These are phyloP conservation scores for Mycosarcoma mackinlayi DNA, from an alignment of 1,284 basidiomycete species.

Conservation along the genomic window DNA sequence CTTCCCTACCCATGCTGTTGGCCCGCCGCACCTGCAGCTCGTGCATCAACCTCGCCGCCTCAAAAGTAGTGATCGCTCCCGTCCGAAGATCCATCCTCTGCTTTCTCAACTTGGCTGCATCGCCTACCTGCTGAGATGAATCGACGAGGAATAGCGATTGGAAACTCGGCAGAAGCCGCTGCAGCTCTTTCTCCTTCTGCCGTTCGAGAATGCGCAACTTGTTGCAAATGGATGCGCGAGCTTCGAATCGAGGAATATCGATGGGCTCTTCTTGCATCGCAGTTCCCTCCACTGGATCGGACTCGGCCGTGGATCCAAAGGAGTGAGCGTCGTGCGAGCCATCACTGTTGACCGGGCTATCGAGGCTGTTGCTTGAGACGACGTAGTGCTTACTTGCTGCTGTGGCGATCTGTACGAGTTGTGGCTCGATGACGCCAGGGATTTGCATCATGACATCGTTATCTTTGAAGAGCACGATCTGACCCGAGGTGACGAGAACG, in stretches of 20 bases:
- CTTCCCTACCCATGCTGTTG: not conserved
- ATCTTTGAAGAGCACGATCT: constrained; percentile 28
- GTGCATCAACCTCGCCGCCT: constrained; percentile 34
- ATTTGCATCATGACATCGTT: constrained; percentile 52
- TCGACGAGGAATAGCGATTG: constrained; percentile 41
- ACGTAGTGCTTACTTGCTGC: constrained; percentile 15
- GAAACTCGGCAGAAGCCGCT: constrained; percentile 39
- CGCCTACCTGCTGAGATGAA: not conserved
- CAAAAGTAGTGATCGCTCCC: constrained; percentile 39
- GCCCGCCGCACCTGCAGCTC: not conserved
- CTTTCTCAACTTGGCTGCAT: constrained; percentile 1
- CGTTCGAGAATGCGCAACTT: constrained; percentile 34
- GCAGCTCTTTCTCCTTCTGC: constrained; percentile 42
- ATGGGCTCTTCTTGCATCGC: constrained; percentile 26
- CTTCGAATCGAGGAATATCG: constrained; percentile 38
- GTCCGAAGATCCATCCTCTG: constrained; percentile 37
- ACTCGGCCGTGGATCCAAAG: not conserved
- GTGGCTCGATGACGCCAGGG: constrained; percentile 23
- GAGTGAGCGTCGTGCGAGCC: constrained; percentile 22
- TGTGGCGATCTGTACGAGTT: constrained; percentile 10
- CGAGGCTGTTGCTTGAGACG: constrained; percentile 20
- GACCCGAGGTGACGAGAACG: constrained; percentile 32
- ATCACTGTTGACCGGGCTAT: constrained; percentile 14
- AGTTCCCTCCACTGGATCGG: constrained; percentile 15
- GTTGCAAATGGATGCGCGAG: constrained; percentile 37